Percentiles rank a stretch among this genome's conserved stretches.
phyloP scores from a whole-genome alignment of 257 asterid species.

The Plantago ovata region DNA sequence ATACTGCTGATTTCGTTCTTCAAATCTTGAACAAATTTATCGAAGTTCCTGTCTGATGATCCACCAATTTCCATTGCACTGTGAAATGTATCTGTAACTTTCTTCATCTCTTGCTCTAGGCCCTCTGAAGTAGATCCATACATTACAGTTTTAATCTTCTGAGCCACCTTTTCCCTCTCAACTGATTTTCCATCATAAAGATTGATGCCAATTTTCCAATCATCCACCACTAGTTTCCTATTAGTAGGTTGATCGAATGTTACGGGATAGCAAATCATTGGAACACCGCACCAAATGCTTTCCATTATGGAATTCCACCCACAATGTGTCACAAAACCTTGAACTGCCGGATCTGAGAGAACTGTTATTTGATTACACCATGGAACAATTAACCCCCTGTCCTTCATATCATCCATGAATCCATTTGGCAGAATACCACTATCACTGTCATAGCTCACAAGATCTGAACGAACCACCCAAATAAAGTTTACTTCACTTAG shows the following conservation, averaged over 20 bases:
- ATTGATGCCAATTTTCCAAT: constrained; percentile 19
- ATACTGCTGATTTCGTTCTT: constrained; percentile 26
- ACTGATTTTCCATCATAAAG: constrained; percentile 7
- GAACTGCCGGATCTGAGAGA: constrained; percentile 31
- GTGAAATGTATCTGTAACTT: not conserved
- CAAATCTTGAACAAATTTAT: constrained; percentile 8
- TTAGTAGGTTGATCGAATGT: constrained; percentile 26
- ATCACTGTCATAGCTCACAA: constrained; percentile 24
- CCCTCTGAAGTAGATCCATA: not conserved
- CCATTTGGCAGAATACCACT: constrained; percentile 26
- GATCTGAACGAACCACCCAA: constrained; percentile 44
- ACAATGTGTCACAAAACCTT: constrained; percentile 40
- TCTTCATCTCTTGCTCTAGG: constrained; percentile 9
- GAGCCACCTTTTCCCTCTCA: constrained; percentile 4
- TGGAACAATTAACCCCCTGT: constrained; percentile 34
- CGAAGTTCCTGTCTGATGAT: constrained; percentile 4
- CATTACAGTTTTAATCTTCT: constrained; percentile 20
- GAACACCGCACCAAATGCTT: constrained; percentile 22
- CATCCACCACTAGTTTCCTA: constrained; percentile 27
- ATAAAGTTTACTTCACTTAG: constrained; percentile 35
- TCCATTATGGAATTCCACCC: constrained; percentile 40
- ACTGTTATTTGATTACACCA: constrained; percentile 41
- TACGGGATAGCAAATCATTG: constrained; percentile 32
- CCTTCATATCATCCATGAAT: constrained; percentile 18
- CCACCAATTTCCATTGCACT: constrained; percentile 10